Conservation (phyloP, 2,329 filamentous ascomycete species). For the Talaromyces piceae region DNA sequence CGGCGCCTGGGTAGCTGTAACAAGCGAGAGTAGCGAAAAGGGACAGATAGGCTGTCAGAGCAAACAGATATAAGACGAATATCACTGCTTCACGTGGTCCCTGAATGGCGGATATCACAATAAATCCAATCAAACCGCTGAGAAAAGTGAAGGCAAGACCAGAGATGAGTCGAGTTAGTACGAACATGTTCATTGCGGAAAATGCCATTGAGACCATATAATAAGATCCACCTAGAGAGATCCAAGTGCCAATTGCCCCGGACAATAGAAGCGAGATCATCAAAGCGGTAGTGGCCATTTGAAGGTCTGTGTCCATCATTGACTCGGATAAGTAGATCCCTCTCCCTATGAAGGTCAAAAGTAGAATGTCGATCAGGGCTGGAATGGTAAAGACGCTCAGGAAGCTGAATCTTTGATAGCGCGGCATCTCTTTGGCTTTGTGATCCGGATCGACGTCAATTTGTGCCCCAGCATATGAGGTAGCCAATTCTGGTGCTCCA, state of each 20-base stretch:
- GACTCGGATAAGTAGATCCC: slow-evolving; percentile 54
- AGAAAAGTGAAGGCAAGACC: slow-evolving; percentile 46
- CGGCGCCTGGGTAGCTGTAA: slow-evolving; percentile 48
- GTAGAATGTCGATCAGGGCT: slow-evolving; percentile 53
- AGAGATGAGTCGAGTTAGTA: slow-evolving; percentile 46
- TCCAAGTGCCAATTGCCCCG: slow-evolving; percentile 56
- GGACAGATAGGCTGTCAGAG: slow-evolving; percentile 53
- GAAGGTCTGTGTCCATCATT: slow-evolving; percentile 45
- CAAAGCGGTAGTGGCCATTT: slow-evolving; percentile 50
- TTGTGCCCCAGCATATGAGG: slow-evolving; percentile 46
- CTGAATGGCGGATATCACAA: slow-evolving; percentile 42
- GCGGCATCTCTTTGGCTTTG: slow-evolving; percentile 37
- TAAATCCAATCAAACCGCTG: slow-evolving; percentile 47
- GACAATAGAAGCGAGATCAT: slow-evolving; percentile 54
- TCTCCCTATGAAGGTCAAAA: slow-evolving; percentile 52
- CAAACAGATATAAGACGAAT: slow-evolving; percentile 53
- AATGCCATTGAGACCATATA: slow-evolving; percentile 53
- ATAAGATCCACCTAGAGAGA: slow-evolving; percentile 55
- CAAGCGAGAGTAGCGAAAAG: slow-evolving; percentile 48
- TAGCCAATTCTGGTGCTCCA: slow-evolving; percentile 43
- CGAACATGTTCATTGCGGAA: slow-evolving; percentile 49
- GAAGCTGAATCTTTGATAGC: slow-evolving; percentile 48
- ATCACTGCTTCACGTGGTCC: slow-evolving; percentile 44
- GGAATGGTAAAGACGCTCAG: slow-evolving; percentile 57
- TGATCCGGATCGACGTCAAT: slow-evolving; percentile 46